Base-by-base conservation (phyloP, 2,329 filamentous ascomycete species). In the Fusarium tuaranense region DNA sequence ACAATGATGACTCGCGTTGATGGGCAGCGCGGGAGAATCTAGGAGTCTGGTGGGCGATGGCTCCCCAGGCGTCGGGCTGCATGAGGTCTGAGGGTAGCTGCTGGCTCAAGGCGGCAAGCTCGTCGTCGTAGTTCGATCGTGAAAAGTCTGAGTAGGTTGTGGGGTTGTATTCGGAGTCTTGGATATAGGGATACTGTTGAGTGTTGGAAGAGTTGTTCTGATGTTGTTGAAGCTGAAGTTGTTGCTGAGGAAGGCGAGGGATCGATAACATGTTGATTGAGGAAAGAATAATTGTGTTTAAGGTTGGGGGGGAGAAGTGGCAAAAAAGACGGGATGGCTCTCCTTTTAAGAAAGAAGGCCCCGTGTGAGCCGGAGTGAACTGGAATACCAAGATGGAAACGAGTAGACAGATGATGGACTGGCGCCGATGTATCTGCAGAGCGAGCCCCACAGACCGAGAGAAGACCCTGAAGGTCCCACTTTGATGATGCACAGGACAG, bases 1-100 rank as follows among this genome's bases (percentile, higher is more conserved):
- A 92, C 41, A 90, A 82, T 8, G 90, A 92, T 3, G 90, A 89
- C 73, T 92, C 89, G 74, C 90, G 87, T 55, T 92, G 86, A 76
- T 92, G 90, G 30, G 84, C 77, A 41, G 85, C 79, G 18, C 85
- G 83, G 66, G 81, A 80, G 44, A 82, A 71, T 77, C 83, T 84
- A 25, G 83, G 80, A 41, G 82, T 83, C 70, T 83, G 80, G 69
- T 85, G 84, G 68, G 80, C 79, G 65, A 80, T 72, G 25, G 78
- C 71, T 65, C 82, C 79, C 85, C 84, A 87, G 16, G 81, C 62
- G 67, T 87, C 86, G 30, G 84, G 79, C 76, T 85, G 84, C 85
- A 86, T 85, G 38, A 82, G 78, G 60, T 80, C 78, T 63, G 75
- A 61, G 20, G 72, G 71, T 8, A 79, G 53, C 51, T 78, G 72